phyloP scores from a whole-genome alignment of 2,329 filamentous ascomycete species.

The Camillea tinctor region DNA sequence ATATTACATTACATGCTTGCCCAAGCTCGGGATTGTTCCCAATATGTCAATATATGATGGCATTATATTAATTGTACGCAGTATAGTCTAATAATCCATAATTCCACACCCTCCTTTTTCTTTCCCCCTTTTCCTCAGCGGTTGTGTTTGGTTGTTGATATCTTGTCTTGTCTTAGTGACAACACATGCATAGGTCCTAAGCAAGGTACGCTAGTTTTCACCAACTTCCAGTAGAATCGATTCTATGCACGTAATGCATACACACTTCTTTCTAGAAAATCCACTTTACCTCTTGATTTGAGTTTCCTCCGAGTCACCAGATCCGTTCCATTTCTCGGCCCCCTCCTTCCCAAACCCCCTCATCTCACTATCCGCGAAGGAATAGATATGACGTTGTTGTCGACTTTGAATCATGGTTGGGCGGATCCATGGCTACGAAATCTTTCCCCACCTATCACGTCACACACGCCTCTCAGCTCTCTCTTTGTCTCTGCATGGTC shows the following conservation, averaged over 20 bases:
- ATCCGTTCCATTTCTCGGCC: not conserved
- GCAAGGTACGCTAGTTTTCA: too few relatives aligned
- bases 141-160: too few relatives aligned
- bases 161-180: not conserved
- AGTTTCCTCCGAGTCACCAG: not conserved
- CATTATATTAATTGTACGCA: not conserved
- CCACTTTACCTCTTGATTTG: not conserved
- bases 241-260: not conserved
- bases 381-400: not conserved
- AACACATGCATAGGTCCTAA: not conserved
- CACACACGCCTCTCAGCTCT: not conserved
- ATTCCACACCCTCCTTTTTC: not conserved
- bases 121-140: too few relatives aligned
- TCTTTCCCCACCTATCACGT: not conserved
- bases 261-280: not conserved
- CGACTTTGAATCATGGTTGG: not conserved
- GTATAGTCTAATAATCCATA: not conserved
- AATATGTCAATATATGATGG: not conserved
- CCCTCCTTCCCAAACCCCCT: not conserved
- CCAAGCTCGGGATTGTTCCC: not conserved
- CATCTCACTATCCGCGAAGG: not conserved
- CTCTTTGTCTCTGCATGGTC: not conserved
- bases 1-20: too few relatives aligned
- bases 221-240: not conserved
- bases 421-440: not conserved